Conservation (phyloP, 2,329 filamentous ascomycete genomes). For the Lojkania enalia region DNA sequence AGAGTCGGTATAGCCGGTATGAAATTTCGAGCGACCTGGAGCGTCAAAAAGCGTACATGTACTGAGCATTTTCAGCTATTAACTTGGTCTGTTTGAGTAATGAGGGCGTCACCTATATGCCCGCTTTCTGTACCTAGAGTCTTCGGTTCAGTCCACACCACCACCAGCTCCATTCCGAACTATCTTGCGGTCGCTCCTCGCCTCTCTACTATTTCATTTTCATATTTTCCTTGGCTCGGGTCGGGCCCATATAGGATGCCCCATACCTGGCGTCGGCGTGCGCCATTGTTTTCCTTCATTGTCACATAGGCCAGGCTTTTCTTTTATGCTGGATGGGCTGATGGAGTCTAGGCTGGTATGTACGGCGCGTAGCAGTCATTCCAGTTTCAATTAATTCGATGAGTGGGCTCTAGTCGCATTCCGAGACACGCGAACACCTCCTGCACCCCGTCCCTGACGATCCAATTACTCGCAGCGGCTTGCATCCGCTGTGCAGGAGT, state of each 20-base stretch:
- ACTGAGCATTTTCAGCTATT: conserved; percentile 19
- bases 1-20: conserved; percentile 38
- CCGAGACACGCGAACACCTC: not conserved
- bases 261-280: too few relatives aligned
- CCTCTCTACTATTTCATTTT: too few relatives aligned
- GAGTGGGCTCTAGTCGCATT: not conserved
- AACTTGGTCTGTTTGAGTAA: not conserved
- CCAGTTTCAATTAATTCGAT: not conserved
- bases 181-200: too few relatives aligned
- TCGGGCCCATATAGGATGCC: too few relatives aligned
- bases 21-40: conserved; percentile 34
- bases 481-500: not conserved
- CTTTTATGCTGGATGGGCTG: not conserved
- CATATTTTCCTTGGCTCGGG: too few relatives aligned
- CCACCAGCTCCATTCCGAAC: too few relatives aligned
- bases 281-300: too few relatives aligned
- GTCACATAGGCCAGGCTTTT: too few relatives aligned
- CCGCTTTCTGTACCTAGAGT: not conserved
- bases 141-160: too few relatives aligned
- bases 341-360: not conserved
- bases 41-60: conserved; percentile 43
- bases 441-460: not conserved
- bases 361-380: not conserved
- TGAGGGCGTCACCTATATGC: not conserved
- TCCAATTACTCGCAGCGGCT: conserved; percentile 2